phyloP scores from a whole-genome alignment of 768 basidiomycete species.

The Collybiopsis confluens region DNA sequence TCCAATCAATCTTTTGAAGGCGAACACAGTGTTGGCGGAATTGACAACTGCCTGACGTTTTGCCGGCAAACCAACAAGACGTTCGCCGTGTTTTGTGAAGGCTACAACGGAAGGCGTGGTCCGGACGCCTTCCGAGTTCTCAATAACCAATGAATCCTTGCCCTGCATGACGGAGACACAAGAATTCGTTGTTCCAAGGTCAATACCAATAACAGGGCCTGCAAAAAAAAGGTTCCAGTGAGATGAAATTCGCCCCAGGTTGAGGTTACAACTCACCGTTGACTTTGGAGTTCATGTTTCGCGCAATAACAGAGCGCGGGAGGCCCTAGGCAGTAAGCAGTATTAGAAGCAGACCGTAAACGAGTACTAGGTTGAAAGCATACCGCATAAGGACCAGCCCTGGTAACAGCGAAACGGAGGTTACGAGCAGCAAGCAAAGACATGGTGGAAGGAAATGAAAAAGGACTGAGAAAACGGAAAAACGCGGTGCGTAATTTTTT shows the following conservation, averaged over 20 bases:
- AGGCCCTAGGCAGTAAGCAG: slow-evolving; percentile 40
- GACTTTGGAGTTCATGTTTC: slow-evolving; percentile 90
- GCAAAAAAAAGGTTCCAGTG: neutral
- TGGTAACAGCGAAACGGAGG: slow-evolving; percentile 52
- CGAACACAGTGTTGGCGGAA: slow-evolving; percentile 88
- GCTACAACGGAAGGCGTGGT: slow-evolving; percentile 99
- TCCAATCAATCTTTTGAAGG: slow-evolving; percentile 92
- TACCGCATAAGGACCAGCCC: slow-evolving; percentile 64
- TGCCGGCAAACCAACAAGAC: slow-evolving; percentile 91
- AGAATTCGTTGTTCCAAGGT: slow-evolving; percentile 91
- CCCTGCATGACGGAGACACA: slow-evolving; percentile 96
- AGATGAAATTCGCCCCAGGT: slow-evolving; percentile 4
- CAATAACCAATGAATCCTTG: slow-evolving; percentile 89
- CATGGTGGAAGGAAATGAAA: slow-evolving; percentile 58
- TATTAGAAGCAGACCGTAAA: neutral
- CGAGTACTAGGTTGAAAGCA: slow-evolving; percentile 15
- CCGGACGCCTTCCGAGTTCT: slow-evolving; percentile 95
- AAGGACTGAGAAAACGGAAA: slow-evolving; percentile 22
- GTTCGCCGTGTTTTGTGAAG: slow-evolving; percentile 98
- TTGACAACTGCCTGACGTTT: slow-evolving; percentile 98
- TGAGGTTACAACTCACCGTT: slow-evolving; percentile 49
- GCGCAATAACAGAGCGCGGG: slow-evolving; percentile 71
- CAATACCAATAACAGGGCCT: slow-evolving; percentile 95
- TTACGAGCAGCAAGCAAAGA: slow-evolving; percentile 61
- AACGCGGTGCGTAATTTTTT: slow-evolving; percentile 2